Base-by-base conservation (phyloP, 2,329 filamentous ascomycete genomes). In the Scopulariopsis brevicaulis region DNA sequence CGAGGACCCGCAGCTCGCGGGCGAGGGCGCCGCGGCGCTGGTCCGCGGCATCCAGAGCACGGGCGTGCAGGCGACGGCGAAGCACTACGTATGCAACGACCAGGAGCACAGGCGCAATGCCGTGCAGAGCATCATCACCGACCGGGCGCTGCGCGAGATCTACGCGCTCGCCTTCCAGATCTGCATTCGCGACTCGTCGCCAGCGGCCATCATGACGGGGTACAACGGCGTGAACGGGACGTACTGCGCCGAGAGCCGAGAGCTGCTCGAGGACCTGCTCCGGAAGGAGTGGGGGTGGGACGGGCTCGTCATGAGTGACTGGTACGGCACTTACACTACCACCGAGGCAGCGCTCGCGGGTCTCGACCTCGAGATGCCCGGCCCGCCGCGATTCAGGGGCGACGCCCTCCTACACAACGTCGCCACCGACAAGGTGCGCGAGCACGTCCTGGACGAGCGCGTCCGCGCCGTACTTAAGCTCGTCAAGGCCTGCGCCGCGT, bases 31-130 rank as follows among this genome's bases (percentile, higher is more conserved):
- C 2, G 78, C 77, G 8, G 74, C 77, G 34, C 70, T 83, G 34
- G 71, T 82, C 43, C 73, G 72, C 50, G 81, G 81, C 15, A 81
- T 83, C 56, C 78, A 84, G 67, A 75, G 73, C 60, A 80, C 73
- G 20, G 80, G 80, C 11, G 74, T 84, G 40, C 76, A 78, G 63
- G 79, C 81, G 3, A 79, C 78, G 2, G 72, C 82, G 60, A 84
- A 84, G 71, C 81, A 84, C 66, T 84, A 83, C 65, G 76, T 83
- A 22, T 82, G 79, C 68, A 84, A 84, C 61, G 81, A 84, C 63
- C 80, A 83, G 64, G 81, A 84, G 65, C 78, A 82, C 63, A 77
- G 75, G 67, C 74, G 81, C 20, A 80, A 80, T 69, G 76, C 74
- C 8, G 78, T 83, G 0, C 74, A 83, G 61, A 75, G 74, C 59